These are phyloP conservation scores for Leptographium flavum DNA, from an alignment of 2,329 filamentous ascomycete species.

Conservation along the genomic window DNA sequence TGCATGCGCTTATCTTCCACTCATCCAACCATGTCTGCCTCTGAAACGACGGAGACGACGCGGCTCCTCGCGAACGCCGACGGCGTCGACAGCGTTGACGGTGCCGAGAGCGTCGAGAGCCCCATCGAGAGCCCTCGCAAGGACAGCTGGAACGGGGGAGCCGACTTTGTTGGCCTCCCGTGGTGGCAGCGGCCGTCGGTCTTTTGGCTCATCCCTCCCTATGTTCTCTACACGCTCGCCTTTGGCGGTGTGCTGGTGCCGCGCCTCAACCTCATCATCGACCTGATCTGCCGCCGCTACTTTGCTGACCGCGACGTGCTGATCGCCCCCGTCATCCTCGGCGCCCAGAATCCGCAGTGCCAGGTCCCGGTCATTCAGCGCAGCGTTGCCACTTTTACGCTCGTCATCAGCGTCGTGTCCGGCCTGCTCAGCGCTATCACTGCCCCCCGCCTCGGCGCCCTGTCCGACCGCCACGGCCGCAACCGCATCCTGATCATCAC, in stretches of 20 bases:
- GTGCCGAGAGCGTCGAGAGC: constrained; percentile 1
- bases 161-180: constrained; percentile 45
- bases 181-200: constrained; percentile 54
- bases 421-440: constrained; percentile 69
- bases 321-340: constrained; percentile 54
- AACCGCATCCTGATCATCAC: constrained; percentile 59
- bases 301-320: constrained; percentile 50
- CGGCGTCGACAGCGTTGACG: too few species aligned
- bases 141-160: constrained; percentile 30
- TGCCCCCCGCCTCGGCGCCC: constrained; percentile 66
- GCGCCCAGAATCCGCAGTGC: constrained; percentile 65
- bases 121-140: constrained; percentile 2
- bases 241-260: constrained; percentile 79
- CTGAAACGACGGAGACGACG: too few species aligned
- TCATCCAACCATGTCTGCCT: too few species aligned
- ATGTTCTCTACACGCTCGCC: constrained; percentile 68
- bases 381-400: constrained; percentile 61
- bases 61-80: not conserved
- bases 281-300: constrained; percentile 72
- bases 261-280: constrained; percentile 73
- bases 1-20: too few species aligned
- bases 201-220: constrained; percentile 71
- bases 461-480: constrained; percentile 80
- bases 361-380: constrained; percentile 59
- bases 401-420: constrained; percentile 59